phyloP scores from a whole-genome alignment of 176 grass and related monocot genomes.

The Avena sativa region DNA sequence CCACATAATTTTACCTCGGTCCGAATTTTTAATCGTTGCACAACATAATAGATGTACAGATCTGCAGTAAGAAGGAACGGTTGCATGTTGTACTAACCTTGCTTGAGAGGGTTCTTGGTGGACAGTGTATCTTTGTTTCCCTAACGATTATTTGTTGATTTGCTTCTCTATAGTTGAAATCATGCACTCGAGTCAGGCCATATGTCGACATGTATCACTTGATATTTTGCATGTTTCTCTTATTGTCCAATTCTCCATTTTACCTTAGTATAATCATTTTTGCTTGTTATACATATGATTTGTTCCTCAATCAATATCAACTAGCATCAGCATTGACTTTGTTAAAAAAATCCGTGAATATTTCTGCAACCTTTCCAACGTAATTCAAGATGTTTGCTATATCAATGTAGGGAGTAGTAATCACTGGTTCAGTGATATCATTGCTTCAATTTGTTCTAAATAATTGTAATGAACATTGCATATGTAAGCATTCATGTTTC shows the following conservation, averaged over 20 bases:
- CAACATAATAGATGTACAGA: too few species aligned
- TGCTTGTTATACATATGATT: background rate
- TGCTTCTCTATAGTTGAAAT: background rate
- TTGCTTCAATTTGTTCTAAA: background rate
- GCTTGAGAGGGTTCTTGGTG: background rate
- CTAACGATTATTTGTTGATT: background rate
- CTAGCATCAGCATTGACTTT: background rate
- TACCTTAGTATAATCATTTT: background rate
- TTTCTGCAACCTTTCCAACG: background rate
- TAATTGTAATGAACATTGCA: background rate
- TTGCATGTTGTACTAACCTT: too few species aligned
- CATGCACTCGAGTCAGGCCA: background rate
- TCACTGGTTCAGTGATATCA: background rate
- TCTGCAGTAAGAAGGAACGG: too few species aligned
- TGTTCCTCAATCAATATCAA: background rate
- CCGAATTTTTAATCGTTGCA: too few species aligned
- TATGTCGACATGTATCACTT: background rate
- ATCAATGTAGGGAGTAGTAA: background rate
- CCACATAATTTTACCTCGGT: too few species aligned
- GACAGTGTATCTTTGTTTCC: too few species aligned
- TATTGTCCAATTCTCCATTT: background rate
- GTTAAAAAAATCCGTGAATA: background rate
- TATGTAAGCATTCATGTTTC: constrained; percentile 18
- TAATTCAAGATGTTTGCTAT: background rate
- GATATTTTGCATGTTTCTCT: background rate